These are phyloP conservation scores for Hortaea werneckii DNA, from an alignment of 2,329 filamentous ascomycete genomes.

Conservation along the genomic window DNA sequence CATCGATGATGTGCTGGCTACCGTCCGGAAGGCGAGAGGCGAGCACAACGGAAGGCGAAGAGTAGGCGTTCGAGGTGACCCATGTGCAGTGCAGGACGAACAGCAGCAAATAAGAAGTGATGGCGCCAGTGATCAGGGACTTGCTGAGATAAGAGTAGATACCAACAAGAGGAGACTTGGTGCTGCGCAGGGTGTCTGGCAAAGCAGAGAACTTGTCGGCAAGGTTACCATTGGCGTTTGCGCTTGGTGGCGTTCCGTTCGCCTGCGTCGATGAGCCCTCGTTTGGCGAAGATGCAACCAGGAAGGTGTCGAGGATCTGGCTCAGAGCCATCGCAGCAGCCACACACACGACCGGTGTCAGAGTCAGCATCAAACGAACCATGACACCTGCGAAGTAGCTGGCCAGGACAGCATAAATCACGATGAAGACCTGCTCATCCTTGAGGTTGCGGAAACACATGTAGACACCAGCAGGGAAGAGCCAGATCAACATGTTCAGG, in stretches of 20 bases:
- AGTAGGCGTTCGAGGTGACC: slow-evolving; percentile 99
- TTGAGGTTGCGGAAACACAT: slow-evolving; percentile 89
- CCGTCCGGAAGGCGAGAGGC: slow-evolving; percentile 88
- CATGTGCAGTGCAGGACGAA: slow-evolving; percentile 98
- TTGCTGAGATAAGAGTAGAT: slow-evolving; percentile 78
- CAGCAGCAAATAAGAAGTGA: slow-evolving; percentile 72
- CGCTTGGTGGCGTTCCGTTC: slow-evolving; percentile 28
- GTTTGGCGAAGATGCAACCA: slow-evolving; percentile 54
- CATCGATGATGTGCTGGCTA: slow-evolving; percentile 96
- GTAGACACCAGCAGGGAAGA: slow-evolving; percentile 97
- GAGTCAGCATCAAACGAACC: slow-evolving; percentile 95
- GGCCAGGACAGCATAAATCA: slow-evolving; percentile 92
- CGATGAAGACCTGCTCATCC: slow-evolving; percentile 95
- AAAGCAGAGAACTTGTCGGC: slow-evolving; percentile 42
- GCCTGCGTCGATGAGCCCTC: slow-evolving; percentile 13
- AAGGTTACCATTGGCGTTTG: slow-evolving; percentile 34
- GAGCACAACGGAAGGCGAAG: slow-evolving; percentile 91
- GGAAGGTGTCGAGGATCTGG: slow-evolving; percentile 77
- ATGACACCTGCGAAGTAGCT: slow-evolving; percentile 99
- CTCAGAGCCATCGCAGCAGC: slow-evolving; percentile 83
- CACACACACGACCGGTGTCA: slow-evolving; percentile 93
- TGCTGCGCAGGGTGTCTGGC: slow-evolving; percentile 55
- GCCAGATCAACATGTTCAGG: slow-evolving; percentile 95
- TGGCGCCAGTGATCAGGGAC: slow-evolving; percentile 58
- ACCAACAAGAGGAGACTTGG: slow-evolving; percentile 64